phyloP scores from a whole-genome alignment of 805 yeast species.

The Tetrapisispora iriomotensis region DNA sequence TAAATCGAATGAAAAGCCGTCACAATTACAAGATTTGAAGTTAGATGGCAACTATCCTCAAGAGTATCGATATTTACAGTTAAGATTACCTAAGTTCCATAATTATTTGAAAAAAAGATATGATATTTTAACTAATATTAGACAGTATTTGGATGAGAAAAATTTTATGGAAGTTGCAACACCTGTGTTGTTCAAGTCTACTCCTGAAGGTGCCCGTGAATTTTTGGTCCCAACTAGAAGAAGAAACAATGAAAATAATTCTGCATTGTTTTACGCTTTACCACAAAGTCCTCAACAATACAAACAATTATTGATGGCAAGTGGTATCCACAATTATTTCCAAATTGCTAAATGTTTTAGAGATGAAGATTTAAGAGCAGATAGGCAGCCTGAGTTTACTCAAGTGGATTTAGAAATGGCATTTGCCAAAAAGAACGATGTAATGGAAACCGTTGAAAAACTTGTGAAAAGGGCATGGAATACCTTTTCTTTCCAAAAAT shows the following conservation, averaged over 20 bases:
- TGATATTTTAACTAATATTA: conserved; percentile 38
- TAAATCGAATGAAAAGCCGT: conserved; percentile 49
- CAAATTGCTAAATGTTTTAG: conserved; percentile 92
- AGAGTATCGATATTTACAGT: conserved; percentile 70
- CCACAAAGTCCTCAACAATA: conserved; percentile 99
- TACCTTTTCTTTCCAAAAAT: conserved; percentile 19
- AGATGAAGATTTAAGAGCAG: conserved; percentile 90
- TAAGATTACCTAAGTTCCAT: conserved; percentile 53
- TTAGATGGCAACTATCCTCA: conserved; percentile 52
- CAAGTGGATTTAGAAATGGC: conserved; percentile 95
- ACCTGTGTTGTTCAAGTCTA: conserved; percentile 84
- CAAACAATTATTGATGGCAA: conserved; percentile 88
- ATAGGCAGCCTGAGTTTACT: conserved; percentile 96
- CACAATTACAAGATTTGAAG: conserved; percentile 57
- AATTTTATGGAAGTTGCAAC: conserved; percentile 82
- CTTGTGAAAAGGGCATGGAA: conserved; percentile 50
- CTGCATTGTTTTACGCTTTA: conserved; percentile 60
- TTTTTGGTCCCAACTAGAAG: conserved; percentile 86
- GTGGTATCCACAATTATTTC: conserved; percentile 77
- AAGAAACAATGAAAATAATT: conserved; percentile 21
- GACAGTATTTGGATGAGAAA: conserved; percentile 33
- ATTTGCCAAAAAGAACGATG: conserved; percentile 60
- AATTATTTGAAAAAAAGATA: conserved; percentile 47
- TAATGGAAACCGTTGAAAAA: conserved; percentile 52
- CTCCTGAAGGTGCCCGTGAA: conserved; percentile 97